Base-by-base conservation (phyloP, 495 filamentous ascomycete genomes). In the Aspergillus incahuasiensis region DNA sequence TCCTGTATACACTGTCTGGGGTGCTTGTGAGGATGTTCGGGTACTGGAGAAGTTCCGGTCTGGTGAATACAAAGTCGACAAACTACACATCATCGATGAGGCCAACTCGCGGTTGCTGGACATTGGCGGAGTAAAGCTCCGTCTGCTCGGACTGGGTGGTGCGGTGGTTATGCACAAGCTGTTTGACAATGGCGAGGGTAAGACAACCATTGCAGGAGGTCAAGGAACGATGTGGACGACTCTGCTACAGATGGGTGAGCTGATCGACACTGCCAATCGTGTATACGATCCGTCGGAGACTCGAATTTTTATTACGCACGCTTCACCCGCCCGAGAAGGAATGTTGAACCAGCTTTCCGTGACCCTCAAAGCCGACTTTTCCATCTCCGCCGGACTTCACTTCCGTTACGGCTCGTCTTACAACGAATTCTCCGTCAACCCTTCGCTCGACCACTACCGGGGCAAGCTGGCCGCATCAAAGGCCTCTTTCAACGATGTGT, bases 211-310 rank as follows among this genome's bases (percentile, higher is more conserved):
- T 69, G 94, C 95, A 21, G 95, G 95, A 64, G 95, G 95, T 21
- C 95, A 97, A 69, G 95, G 95, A 39, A 99, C 95, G 6, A 99
- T 99, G 95, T 99, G 95, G 95, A 97, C 95, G 8, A 99, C 95
- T 1, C 74, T 99, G 22, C 70, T 99, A 56, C 95, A 99, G 73
- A 97, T 99, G 89, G 95, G 95, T 46, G 95, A 99, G 73, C 78
- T 99, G 38, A 90, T 99, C 21, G 95, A 99, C 68, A 99, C 95
- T 3, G 94, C 95, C 5, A 96, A 95, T 69, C 89, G 95, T 48
- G 95, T 97, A 46, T 99, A 96, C 72, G 95, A 99, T 66, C 94
- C 95, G 0, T 94, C 91, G 40, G 95, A 99, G 70, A 99, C 95
- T n/a, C 90, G 95, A 46, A 76, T 99, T 54, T 96, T 99, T 68